Base-by-base conservation (phyloP, 306 rosid species). In the Cucurbita maxima region DNA sequence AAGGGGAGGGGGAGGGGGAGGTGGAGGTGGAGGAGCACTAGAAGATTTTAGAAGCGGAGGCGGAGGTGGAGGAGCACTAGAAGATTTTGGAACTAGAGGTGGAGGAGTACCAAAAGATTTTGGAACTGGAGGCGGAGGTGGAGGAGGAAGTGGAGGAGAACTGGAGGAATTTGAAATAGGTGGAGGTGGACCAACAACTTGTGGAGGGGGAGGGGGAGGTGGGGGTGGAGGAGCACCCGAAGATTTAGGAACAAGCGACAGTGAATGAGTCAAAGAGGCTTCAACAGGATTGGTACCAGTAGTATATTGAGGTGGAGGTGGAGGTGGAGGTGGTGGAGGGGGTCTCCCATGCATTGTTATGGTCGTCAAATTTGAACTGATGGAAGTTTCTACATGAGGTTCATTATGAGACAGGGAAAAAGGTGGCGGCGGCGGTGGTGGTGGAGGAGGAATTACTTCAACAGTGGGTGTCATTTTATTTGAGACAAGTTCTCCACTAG, bases 21-120 rank as follows among this genome's bases (percentile, higher is more conserved):
- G 81, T 13, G 85, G 83, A 18, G 77, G 85, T 20, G 83, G 79
- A 4, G 73, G 84, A 7, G 43, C 71, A 61, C 74, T 58, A 69
- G 84, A 75, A n/a, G 36, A 59, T 30, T 61, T 79, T 50, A 73
- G 76, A 8, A 73, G 47, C 19, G 43, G 67, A 8, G 38, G 81
- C 7, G 85, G 83, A 18, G 77, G 85, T 34, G 43, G 67, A 8
- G 38, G 81, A n/a, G n/a, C n/a, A n/a, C n/a, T n/a, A n/a, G n/a
- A n/a, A n/a, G n/a, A n/a, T n/a, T n/a, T n/a, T 7, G 81, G 84
- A 3, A 74, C 82, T 7, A 53, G 72, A 43, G 30, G 80, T 5
- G 84, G 86, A 45, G 82, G 81, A 20, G 72, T 25, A 67, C 6
- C 6, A 43, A 58, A 50, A n/a, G 34, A 34, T 15, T 43, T 73